A percentile compares a stretch with the other conserved stretches of the same genome.
These are phyloP conservation scores for Eimeria sp. DNA, from an alignment of 169 alveolate species.

Conservation along the genomic window DNA sequence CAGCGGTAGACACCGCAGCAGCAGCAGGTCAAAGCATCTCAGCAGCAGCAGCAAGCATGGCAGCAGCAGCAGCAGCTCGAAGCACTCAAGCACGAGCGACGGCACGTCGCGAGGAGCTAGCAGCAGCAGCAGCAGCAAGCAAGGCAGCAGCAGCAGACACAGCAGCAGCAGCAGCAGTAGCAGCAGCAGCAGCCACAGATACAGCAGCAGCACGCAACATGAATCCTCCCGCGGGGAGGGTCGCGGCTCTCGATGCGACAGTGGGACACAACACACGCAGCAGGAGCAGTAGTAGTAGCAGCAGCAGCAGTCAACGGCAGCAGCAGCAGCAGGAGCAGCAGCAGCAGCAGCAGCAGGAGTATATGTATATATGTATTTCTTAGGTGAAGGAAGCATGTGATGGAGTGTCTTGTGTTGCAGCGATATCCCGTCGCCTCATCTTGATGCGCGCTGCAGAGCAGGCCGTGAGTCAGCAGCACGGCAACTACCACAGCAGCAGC, in stretches of 20 bases:
- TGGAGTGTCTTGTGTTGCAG: conserved; percentile 31
- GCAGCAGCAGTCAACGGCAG: conserved; percentile 30
- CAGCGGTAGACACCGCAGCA: conserved; percentile 68
- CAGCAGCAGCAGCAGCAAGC: conserved; percentile 61
- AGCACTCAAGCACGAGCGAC: conserved; percentile 27
- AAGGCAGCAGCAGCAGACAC: conserved; percentile 52
- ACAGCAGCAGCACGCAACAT: conserved; percentile 73
- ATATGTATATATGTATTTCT: background rate
- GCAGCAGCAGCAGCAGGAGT: conserved; percentile 49
- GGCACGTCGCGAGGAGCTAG: conserved; percentile 23
- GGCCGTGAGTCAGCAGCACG: conserved; percentile 18
- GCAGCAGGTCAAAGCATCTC: conserved; percentile 70
- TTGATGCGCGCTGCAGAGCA: conserved; percentile 81
- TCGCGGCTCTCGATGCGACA: conserved; percentile 54
- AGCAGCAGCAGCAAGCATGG: conserved; percentile 79
- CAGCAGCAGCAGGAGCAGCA: conserved; percentile 7
- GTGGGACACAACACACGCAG: conserved; percentile 33
- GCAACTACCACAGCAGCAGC: conserved; percentile 42
- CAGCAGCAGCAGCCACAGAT: conserved; percentile 75
- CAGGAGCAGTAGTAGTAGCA: conserved; percentile 47
- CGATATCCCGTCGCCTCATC: conserved; percentile 73
- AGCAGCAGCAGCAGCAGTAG: conserved; percentile 66
- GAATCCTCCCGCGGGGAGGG: conserved; percentile 61
- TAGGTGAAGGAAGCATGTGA: background rate
- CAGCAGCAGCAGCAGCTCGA: conserved; percentile 74